Evolutionary conservation across 805 yeast species (phyloP), one percentile per base, ranked within the genome.

Genomic region (Sungouiella blattae): DNA sequence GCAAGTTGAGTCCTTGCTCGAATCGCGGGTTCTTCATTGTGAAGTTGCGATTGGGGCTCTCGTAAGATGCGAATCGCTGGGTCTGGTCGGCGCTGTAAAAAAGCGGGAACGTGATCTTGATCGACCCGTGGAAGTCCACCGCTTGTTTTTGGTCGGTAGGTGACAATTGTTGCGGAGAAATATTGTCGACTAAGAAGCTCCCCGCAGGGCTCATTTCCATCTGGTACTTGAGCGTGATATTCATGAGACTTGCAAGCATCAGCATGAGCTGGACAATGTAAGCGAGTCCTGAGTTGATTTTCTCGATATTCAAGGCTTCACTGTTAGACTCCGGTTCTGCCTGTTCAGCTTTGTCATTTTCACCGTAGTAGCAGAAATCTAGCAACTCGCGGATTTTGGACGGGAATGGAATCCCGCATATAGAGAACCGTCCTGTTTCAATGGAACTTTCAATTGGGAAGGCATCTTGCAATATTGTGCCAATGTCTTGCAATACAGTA

Each of bases 371-470:
- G 35, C 69, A 55, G 11, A 48, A 43, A 14, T 50, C 46, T 7
- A 64, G 47, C 11, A 67, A 32, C 20, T 62, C 64, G 18, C 49
- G 49, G 15, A 55, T 54, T 26, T 50, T 51, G 4, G 55, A 34
- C 1, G 72, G 72, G 33, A 67, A 62, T 31, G 61, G 65, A 5
- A 64, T 41, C 0, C 63, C 69, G 39, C 55, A 32, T 4, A 67
- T 62, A 18, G 47, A 46, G 34, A 61, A 57, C 7, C 45, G 49
- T n/a, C 55, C 44, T 2, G 59, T 30, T 16, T 46, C 38, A 22
- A 47, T 44, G 6, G 44, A 40, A 33, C 52, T 50, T 6, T 46
- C 33, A n/a, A 67, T 62, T 7, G 50, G 46, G 18, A 62, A 42
- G 4, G 58, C 50, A 23, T 57, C 57, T 28, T 36, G 44, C 11